These are phyloP conservation scores for Gentiana straminea DNA, from an alignment of 257 asterid genomes.

Conservation along the genomic window DNA sequence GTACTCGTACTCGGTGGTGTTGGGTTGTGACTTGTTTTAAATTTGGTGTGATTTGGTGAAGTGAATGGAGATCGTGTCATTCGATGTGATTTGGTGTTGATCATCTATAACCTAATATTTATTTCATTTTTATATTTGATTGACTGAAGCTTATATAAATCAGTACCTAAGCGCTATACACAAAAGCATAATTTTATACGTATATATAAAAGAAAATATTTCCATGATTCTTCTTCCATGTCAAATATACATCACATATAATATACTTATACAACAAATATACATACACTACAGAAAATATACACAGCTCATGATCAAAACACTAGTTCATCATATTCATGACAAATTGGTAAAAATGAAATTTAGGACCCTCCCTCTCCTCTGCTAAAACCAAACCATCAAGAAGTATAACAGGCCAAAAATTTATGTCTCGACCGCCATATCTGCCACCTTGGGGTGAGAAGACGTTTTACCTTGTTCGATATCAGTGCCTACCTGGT, in stretches of 20 bases:
- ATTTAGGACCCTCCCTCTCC: constrained; percentile 1
- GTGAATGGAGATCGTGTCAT: no score
- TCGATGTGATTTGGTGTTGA: no score
- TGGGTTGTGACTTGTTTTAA: no score
- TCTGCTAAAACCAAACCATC: constrained; percentile 12
- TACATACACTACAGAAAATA: constrained; percentile 24
- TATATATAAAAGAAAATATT: no score
- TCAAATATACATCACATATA: constrained; percentile 7
- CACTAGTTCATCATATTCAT: constrained; percentile 6
- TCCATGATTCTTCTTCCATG: no score
- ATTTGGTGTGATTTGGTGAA: no score
- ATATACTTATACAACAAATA: constrained; percentile 26
- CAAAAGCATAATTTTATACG: no score
- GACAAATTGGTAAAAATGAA: constrained; percentile 4
- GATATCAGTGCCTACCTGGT: neutral
- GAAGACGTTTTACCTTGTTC: constrained; percentile 14
- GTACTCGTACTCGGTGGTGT: no score
- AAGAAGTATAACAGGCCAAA: constrained; percentile 12
- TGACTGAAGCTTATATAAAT: no score
- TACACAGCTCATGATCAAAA: neutral
- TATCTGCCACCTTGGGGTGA: constrained; percentile 17
- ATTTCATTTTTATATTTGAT: no score
- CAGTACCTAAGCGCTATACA: no score
- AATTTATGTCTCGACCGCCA: constrained; percentile 28
- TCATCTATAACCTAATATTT: no score